Conservation (phyloP, 2,329 filamentous ascomycete genomes). For the Phaeosphaeria sp. region DNA sequence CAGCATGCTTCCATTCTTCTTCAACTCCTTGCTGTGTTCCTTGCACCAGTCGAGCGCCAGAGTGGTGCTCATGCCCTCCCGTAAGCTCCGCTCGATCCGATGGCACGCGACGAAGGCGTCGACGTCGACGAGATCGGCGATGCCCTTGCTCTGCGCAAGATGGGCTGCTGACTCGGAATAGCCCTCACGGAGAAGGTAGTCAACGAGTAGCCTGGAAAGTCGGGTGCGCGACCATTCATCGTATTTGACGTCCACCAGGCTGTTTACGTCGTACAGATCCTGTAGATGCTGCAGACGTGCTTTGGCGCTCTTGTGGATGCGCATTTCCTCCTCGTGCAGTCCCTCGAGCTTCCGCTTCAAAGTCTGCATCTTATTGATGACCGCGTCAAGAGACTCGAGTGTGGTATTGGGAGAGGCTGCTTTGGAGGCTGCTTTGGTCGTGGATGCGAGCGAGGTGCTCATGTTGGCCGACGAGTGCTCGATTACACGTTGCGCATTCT, state of each 20-base stretch:
- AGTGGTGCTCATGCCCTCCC: constrained; percentile 68
- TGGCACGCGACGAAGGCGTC: constrained; percentile 86
- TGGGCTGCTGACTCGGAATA: constrained; percentile 78
- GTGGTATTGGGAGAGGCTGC: constrained; percentile 51
- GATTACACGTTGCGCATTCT: constrained; percentile 77
- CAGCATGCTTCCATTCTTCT: constrained; percentile 85
- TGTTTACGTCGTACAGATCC: constrained; percentile 79
- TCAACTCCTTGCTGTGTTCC: constrained; percentile 90
- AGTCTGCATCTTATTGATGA: constrained; percentile 83
- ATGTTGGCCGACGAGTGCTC: constrained; percentile 73
- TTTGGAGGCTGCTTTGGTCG: constrained; percentile 68
- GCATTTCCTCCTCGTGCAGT: constrained; percentile 79
- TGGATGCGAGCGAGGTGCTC: constrained; percentile 62
- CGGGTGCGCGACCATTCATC: constrained; percentile 85
- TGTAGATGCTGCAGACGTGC: constrained; percentile 82
- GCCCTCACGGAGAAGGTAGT: constrained; percentile 86
- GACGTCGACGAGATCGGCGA: constrained; percentile 84
- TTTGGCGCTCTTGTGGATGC: constrained; percentile 75
- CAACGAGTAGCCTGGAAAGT: constrained; percentile 85
- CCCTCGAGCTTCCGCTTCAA: constrained; percentile 85
- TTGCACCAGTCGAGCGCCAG: constrained; percentile 89
- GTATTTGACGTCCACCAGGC: constrained; percentile 89
- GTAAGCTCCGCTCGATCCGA: constrained; percentile 75
- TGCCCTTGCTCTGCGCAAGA: constrained; percentile 75
- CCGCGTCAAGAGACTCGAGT: constrained; percentile 80